These are phyloP conservation scores for Peronospora farinosa DNA, from an alignment of 352 stramenopile species.

Conservation along the genomic window DNA sequence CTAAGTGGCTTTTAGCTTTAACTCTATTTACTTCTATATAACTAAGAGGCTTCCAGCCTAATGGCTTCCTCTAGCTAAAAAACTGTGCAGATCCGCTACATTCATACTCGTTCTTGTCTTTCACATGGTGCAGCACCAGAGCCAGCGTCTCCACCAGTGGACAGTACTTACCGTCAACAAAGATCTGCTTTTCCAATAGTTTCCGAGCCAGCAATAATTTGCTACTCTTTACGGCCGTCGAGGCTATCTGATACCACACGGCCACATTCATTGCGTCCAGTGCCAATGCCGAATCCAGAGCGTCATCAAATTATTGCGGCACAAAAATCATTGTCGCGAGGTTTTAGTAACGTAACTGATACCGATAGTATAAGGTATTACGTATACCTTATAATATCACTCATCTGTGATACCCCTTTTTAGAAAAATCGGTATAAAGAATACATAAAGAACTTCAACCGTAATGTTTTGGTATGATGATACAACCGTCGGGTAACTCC, in stretches of 20 bases:
- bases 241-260: constrained; percentile 68
- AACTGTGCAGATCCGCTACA: too few species aligned
- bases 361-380: too few species aligned
- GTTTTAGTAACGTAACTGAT: constrained; percentile 71
- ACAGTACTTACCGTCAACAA: constrained; percentile 60
- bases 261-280: constrained; percentile 67
- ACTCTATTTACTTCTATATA: too few species aligned
- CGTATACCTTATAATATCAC: too few species aligned
- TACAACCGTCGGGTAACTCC: too few species aligned
- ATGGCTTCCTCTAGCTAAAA: too few species aligned
- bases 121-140: constrained; percentile 52
- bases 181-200: constrained; percentile 52
- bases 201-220: constrained; percentile 56
- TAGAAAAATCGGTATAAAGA: too few species aligned
- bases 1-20: too few species aligned
- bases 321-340: constrained; percentile 52
- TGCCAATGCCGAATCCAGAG: constrained; percentile 39
- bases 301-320: constrained; percentile 30
- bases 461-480: too few species aligned
- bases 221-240: constrained; percentile 47
- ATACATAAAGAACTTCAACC: too few species aligned
- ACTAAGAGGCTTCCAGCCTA: too few species aligned
- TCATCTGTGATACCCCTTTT: too few species aligned
- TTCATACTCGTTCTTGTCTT: constrained; percentile 43
- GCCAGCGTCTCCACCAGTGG: constrained; percentile 48